Percentiles rank a stretch among this genome's conserved stretches.
These are phyloP conservation scores for Amoebophrya sp. DNA, from an alignment of 169 alveolate species.

Conservation along the genomic window DNA sequence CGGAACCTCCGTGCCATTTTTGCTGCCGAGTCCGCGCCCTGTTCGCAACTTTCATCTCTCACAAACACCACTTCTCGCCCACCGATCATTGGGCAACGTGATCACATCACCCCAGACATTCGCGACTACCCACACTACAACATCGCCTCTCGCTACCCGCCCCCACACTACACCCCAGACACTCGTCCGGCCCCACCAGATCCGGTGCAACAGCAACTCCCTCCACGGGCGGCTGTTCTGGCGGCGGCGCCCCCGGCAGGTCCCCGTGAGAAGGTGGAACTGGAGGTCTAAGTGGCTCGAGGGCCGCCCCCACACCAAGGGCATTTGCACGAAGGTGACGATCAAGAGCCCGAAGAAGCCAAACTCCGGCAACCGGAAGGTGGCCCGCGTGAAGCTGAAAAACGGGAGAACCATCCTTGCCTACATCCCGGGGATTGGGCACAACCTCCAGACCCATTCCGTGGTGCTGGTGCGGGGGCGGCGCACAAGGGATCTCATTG, in stretches of 20 bases:
- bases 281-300: constrained; percentile 57
- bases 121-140: too few species aligned
- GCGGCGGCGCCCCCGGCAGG: not conserved
- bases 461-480: constrained; percentile 59
- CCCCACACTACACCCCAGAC: too few species aligned
- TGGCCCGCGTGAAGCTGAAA: constrained; percentile 48
- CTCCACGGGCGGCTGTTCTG: constrained; percentile 9
- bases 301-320: constrained; percentile 58
- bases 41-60: too few species aligned
- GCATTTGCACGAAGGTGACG: constrained; percentile 49
- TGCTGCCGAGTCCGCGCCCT: too few species aligned
- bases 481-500: constrained; percentile 54
- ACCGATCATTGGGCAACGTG: too few species aligned
- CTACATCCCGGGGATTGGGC: constrained; percentile 54
- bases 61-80: too few species aligned
- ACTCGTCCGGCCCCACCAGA: too few species aligned
- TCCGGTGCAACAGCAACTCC: too few species aligned
- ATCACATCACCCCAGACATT: too few species aligned
- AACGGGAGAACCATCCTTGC: constrained; percentile 37
- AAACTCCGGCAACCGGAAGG: constrained; percentile 52
- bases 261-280: constrained; percentile 24
- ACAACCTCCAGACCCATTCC: constrained; percentile 52
- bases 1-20: too few species aligned
- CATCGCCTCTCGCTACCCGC: too few species aligned
- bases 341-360: constrained; percentile 50